Conservation (phyloP, 2,329 filamentous ascomycete species). For the Fusarium sp. region DNA sequence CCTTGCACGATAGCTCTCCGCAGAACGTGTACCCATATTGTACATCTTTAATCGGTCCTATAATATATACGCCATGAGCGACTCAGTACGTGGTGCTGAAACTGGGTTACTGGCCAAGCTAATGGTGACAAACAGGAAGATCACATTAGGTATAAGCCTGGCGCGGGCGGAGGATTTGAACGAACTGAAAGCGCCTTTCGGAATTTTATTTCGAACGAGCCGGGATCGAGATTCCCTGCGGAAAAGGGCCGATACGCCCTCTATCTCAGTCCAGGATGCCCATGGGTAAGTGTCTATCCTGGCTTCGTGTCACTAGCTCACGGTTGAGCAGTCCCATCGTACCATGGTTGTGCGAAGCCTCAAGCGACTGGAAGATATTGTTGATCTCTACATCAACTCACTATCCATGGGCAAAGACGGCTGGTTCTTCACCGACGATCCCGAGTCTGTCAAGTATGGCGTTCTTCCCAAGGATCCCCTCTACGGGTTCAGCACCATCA, state of each 20-base stretch:
- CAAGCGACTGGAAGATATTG: slow-evolving; percentile 78
- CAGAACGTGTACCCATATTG: neutral
- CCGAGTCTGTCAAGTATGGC: slow-evolving; percentile 48
- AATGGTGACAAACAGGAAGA: neutral
- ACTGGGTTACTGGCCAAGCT: neutral
- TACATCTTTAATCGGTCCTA: accelerated
- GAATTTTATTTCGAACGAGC: slow-evolving; percentile 63
- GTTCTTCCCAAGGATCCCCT: slow-evolving; percentile 67
- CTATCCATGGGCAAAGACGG: slow-evolving; percentile 71
- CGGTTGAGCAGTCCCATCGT: slow-evolving; percentile 69
- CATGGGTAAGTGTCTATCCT: slow-evolving; percentile 62
- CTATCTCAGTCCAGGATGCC: slow-evolving; percentile 71
- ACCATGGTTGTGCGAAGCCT: slow-evolving; percentile 78
- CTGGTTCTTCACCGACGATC: slow-evolving; percentile 64
- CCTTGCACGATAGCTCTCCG: neutral
- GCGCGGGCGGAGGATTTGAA: slow-evolving; percentile 61
- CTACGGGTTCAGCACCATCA: slow-evolving; percentile 74
- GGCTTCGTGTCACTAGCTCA: neutral
- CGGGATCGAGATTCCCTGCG: slow-evolving; percentile 65
- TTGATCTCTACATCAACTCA: slow-evolving; percentile 76
- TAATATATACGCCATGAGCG: slow-evolving; percentile 1
- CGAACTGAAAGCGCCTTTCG: slow-evolving; percentile 68
- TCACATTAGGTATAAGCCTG: slow-evolving; percentile 10
- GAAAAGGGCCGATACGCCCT: slow-evolving; percentile 71
- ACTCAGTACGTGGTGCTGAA: neutral